phyloP scores from a whole-genome alignment of 208 protist genomes.

The Leishmania tarentolae region DNA sequence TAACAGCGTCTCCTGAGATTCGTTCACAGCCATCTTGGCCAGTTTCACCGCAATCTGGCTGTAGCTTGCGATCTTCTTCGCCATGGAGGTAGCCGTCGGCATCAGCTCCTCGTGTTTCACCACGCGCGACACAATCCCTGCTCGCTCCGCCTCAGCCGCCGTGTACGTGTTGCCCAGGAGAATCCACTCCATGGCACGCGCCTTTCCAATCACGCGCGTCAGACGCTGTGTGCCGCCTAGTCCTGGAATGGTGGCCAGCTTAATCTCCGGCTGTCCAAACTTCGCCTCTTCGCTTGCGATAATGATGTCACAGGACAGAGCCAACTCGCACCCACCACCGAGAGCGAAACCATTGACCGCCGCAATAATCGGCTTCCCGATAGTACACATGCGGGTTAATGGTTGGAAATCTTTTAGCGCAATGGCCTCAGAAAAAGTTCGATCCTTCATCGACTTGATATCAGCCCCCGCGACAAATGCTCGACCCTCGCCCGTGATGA shows the following conservation, averaged over 20 bases:
- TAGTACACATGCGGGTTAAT: constrained; percentile 56
- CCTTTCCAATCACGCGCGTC: constrained; percentile 88
- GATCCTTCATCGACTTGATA: constrained; percentile 94
- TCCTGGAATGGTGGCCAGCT: constrained; percentile 94
- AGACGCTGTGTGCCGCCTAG: constrained; percentile 93
- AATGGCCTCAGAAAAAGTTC: constrained; percentile 77
- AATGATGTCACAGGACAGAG: constrained; percentile 92
- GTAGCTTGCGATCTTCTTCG: constrained; percentile 66
- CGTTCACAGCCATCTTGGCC: constrained; percentile 91
- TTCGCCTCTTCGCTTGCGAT: constrained; percentile 82
- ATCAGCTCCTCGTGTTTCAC: constrained; percentile 80
- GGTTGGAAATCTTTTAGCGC: constrained; percentile 69
- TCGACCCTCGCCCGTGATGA: constrained; percentile 93
- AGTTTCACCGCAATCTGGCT: constrained; percentile 86
- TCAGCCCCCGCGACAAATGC: constrained; percentile 97
- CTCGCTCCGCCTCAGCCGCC: constrained; percentile 73
- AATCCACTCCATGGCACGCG: constrained; percentile 94
- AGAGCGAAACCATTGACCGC: constrained; percentile 90
- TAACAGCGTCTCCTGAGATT: constrained; percentile 79
- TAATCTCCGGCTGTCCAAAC: constrained; percentile 93
- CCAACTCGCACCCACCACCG: constrained; percentile 93
- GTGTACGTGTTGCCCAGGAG: constrained; percentile 87
- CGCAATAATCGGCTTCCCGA: constrained; percentile 90
- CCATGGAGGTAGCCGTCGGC: constrained; percentile 60
- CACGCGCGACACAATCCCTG: constrained; percentile 85